Base-by-base conservation (phyloP, 2,329 filamentous ascomycete genomes). In the Trichoderma sp. region DNA sequence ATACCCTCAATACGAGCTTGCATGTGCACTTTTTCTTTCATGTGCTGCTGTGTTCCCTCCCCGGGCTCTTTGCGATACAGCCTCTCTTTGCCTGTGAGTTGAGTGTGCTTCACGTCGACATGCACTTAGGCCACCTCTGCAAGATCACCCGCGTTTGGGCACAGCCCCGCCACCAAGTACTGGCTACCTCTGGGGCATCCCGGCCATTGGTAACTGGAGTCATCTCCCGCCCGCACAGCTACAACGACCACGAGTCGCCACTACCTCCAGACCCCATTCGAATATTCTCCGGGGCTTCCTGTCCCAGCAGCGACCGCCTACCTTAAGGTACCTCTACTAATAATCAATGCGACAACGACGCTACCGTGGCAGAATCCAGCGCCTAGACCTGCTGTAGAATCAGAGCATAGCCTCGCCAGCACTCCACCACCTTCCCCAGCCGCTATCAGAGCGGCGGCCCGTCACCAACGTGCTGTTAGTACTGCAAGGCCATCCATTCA, bases 81-180 rank as follows among this genome's bases (percentile, higher is more conserved):
- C 2, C 7, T 34, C 30, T 34, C 7, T 34, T 34, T 10, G 30
- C 26, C 48, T 30, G 48, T 28, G 28, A 7, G 5, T 30, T 30
- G n/a, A 15, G 26, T 19, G 48, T 43, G 28, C 28, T 30, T 26
- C 17, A 51, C 3, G 30, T 30, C 7, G 15, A 10, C 30, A 34
- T 34, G 30, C 30, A 30, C 28, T 30, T 4, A 30, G 30, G 30
- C 30, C 30, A 34, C 48, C 48, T 51, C 48, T 30, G 48, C 24
- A 30, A 17, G 21, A 26, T 51, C 15, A 17, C 50, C 43, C 43
- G 21, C 34, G 48, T 12, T 34, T 24, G 21, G 39, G 58, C 58
- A 52, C 58, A 61, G 58, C 58, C 58, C 58, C 58, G 58, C 58
- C 58, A 61, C 43, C 58, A 61, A 19, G 58, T 52, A 43, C 58